Percentiles rank a stretch among this genome's conserved stretches.
phyloP scores from a whole-genome alignment of 1,139 yeast genomes.

The Waltiozyma sp. region DNA sequence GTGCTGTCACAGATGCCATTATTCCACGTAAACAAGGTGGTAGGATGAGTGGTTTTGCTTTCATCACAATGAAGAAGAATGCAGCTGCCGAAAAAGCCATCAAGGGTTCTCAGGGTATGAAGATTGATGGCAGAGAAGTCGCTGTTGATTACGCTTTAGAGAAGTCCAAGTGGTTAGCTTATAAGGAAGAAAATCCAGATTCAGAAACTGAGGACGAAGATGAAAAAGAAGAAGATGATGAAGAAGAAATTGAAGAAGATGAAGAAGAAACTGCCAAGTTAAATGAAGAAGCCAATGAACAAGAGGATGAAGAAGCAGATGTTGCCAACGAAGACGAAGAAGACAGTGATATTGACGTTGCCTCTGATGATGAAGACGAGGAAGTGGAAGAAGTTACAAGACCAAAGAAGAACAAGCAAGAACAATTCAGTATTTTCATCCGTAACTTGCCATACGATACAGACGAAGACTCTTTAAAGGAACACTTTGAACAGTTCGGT shows the following conservation, averaged over 20 bases:
- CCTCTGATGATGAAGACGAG: constrained; percentile 23
- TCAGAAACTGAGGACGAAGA: constrained; percentile 28
- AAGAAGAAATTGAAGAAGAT: constrained; percentile 23
- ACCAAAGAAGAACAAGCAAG: constrained; percentile 47
- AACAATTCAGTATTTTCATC: constrained; percentile 65
- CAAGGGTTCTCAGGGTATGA: constrained; percentile 58
- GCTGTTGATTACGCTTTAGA: constrained; percentile 92
- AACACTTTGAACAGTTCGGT: constrained; percentile 78
- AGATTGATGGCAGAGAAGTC: constrained; percentile 84
- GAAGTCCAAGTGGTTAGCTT: constrained; percentile 68
- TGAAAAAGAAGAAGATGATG: constrained; percentile 27
- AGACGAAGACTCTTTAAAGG: constrained; percentile 62
- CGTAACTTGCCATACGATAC: constrained; percentile 95
- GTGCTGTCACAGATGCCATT: constrained; percentile 80
- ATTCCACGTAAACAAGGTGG: constrained; percentile 87
- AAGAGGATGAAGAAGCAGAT: constrained; percentile 23
- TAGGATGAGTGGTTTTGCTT: constrained; percentile 89
- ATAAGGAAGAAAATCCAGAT: constrained; percentile 30
- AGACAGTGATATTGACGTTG: constrained; percentile 21
- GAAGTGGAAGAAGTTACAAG: constrained; percentile 26
- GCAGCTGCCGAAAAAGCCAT: constrained; percentile 75
- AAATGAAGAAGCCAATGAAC: constrained; percentile 20
- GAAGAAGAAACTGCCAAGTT: constrained; percentile 19
- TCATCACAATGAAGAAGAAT: constrained; percentile 79
- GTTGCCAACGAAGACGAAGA: constrained; percentile 23